A percentile compares a stretch with the other conserved stretches of the same genome.
Conservation (phyloP, 805 yeast genomes). For the Kodamaea nitidulidarum region DNA sequence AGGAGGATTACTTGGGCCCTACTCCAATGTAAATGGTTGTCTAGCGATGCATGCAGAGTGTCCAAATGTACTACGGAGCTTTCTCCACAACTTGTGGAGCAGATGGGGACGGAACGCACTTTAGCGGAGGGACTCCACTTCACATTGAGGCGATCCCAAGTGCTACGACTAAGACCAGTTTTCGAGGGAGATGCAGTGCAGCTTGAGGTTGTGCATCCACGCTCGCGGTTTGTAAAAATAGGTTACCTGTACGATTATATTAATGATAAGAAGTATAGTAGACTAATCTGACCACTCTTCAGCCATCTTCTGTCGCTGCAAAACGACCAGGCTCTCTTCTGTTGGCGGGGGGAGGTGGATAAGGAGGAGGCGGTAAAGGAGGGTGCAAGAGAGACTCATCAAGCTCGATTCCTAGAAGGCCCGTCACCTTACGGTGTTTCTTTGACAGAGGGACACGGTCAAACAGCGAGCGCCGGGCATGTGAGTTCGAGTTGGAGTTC, state of each 20-base stretch:
- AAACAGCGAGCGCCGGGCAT: neutral
- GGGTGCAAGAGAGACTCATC: conserved; percentile 5
- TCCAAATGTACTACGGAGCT: no score
- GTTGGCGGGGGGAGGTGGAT: neutral
- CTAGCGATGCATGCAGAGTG: no score
- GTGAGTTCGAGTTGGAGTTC: no score
- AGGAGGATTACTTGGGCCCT: conserved; percentile 96
- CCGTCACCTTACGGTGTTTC: conserved; percentile 17
- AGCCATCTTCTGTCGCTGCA: no score
- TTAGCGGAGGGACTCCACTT: no score
- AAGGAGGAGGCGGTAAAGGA: neutral
- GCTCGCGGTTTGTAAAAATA: neutral
- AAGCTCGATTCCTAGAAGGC: conserved; percentile 22
- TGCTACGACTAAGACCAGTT: no score
- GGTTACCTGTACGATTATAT: conserved; percentile 3
- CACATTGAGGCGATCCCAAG: no score
- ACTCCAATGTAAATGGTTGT: conserved; percentile 43
- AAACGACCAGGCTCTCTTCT: neutral
- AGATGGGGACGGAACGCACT: no score
- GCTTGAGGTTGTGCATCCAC: neutral
- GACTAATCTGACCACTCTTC: no score
- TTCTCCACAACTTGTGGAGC: no score
- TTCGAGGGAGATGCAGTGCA: neutral
- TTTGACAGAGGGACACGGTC: conserved; percentile 5
- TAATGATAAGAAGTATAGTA: neutral